These are phyloP conservation scores for Xylaria sp. DNA, from an alignment of 2,329 filamentous ascomycete genomes.

Conservation along the genomic window DNA sequence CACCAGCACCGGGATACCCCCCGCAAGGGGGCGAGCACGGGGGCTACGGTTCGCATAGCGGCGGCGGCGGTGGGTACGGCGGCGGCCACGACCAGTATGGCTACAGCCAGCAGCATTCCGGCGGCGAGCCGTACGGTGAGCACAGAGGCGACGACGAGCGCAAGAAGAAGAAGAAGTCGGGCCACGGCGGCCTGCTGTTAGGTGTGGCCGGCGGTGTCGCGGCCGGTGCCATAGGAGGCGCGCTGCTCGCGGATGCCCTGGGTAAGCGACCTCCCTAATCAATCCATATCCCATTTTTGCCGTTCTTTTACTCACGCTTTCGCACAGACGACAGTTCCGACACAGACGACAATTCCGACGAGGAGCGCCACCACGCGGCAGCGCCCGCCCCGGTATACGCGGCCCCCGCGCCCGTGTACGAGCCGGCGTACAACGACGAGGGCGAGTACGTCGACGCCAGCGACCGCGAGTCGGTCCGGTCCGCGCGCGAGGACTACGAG, in stretches of 20 bases:
- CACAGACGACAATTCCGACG: constrained; percentile 39
- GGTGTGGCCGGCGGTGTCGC: constrained; percentile 62
- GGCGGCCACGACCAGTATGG: constrained; percentile 18
- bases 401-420: constrained; percentile 39
- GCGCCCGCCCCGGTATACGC: constrained; percentile 19
- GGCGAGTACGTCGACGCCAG: constrained; percentile 46
- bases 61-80: constrained; percentile 18
- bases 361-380: constrained; percentile 30
- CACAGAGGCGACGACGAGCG: constrained; percentile 31
- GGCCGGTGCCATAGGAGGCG: constrained; percentile 59
- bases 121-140: neutral
- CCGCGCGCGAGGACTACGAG: constrained; percentile 44
- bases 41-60: constrained; percentile 19
- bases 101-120: neutral
- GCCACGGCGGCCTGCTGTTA: constrained; percentile 54
- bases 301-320: constrained; percentile 15
- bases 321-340: no score
- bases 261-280: constrained; percentile 43
- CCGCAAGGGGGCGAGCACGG: constrained; percentile 20
- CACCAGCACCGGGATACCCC: constrained; percentile 25
- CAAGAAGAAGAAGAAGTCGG: constrained; percentile 46
- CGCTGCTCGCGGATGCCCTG: constrained; percentile 57
- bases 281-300: no score
- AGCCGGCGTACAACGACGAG: constrained; percentile 45
- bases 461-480: constrained; percentile 42